Evolutionary conservation across 139 green algal species (phyloP).

Genomic region (Coelastrella sp.): DNA sequence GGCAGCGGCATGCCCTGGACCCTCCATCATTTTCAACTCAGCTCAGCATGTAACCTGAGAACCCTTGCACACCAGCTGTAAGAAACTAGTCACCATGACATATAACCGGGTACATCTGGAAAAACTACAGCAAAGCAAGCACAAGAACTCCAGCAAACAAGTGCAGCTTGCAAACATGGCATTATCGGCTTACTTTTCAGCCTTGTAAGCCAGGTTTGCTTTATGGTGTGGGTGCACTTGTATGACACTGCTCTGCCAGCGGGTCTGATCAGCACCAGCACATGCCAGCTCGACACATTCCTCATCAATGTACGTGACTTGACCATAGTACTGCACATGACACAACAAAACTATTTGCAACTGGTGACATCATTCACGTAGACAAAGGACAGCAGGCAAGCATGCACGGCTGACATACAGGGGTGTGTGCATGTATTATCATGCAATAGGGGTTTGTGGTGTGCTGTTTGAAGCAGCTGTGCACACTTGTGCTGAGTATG

Average conservation of each 20-base stretch:
- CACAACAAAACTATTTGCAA: too few species aligned
- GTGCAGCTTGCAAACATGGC: background rate
- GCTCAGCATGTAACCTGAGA: too few species aligned
- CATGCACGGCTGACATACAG: background rate
- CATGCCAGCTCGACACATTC: background rate
- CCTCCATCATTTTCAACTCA: too few species aligned
- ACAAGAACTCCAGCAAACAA: background rate
- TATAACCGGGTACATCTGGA: background rate
- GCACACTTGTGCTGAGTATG: too few species aligned
- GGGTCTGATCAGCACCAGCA: slow-evolving; percentile 18
- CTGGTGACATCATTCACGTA: background rate
- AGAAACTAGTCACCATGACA: too few species aligned
- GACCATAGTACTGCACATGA: slow-evolving; percentile 4
- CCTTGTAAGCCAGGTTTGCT: background rate
- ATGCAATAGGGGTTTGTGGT: too few species aligned
- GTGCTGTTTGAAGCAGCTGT: too few species aligned
- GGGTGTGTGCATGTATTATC: background rate
- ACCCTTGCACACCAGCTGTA: too few species aligned
- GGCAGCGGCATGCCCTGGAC: too few species aligned
- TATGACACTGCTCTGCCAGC: slow-evolving; percentile 24
- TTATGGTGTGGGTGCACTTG: slow-evolving; percentile 30
- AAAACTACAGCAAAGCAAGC: background rate
- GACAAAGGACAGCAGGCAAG: background rate
- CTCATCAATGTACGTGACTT: slow-evolving; percentile 32
- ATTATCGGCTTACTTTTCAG: background rate